These are phyloP conservation scores for Myrica gale DNA, from an alignment of 306 rosid genomes.

Conservation along the genomic window DNA sequence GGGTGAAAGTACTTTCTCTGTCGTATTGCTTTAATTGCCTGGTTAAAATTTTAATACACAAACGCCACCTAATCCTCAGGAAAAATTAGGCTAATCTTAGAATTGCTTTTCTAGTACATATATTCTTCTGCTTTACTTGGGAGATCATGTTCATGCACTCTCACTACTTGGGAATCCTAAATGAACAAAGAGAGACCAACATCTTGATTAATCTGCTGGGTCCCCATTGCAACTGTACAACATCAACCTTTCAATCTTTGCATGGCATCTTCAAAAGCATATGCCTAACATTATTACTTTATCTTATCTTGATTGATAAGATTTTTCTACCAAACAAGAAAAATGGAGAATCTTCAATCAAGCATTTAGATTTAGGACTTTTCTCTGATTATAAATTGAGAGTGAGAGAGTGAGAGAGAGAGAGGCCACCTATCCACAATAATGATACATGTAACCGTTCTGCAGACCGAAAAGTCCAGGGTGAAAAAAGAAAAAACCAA, in stretches of 20 bases:
- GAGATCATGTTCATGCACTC: conserved; percentile 25
- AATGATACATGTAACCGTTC: not conserved
- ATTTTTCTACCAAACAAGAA: not conserved
- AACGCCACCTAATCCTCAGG: no score
- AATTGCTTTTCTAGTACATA: not conserved
- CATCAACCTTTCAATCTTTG: conserved; percentile 10
- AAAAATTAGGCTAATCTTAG: not conserved
- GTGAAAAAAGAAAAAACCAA: not conserved
- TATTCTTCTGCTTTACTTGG: not conserved
- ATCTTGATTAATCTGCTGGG: conserved; percentile 20
- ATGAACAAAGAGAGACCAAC: conserved; percentile 1
- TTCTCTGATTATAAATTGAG: no score
- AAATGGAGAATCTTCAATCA: not conserved
- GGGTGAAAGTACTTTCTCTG: no score
- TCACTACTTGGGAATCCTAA: conserved; percentile 7
- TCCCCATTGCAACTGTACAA: conserved; percentile 10
- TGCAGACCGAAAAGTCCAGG: not conserved
- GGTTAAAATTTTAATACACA: no score
- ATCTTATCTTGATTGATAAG: not conserved
- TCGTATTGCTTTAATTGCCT: no score
- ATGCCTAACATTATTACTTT: conserved; percentile 32
- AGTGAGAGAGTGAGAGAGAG: not conserved
- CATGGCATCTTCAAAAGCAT: conserved; percentile 48
- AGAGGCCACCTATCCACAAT: not conserved
- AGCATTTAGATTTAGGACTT: not conserved